Percentiles rank a stretch among this genome's conserved stretches.
phyloP scores from a whole-genome alignment of 2,329 filamentous ascomycete genomes.

The Dryadomyces quercivorus region DNA sequence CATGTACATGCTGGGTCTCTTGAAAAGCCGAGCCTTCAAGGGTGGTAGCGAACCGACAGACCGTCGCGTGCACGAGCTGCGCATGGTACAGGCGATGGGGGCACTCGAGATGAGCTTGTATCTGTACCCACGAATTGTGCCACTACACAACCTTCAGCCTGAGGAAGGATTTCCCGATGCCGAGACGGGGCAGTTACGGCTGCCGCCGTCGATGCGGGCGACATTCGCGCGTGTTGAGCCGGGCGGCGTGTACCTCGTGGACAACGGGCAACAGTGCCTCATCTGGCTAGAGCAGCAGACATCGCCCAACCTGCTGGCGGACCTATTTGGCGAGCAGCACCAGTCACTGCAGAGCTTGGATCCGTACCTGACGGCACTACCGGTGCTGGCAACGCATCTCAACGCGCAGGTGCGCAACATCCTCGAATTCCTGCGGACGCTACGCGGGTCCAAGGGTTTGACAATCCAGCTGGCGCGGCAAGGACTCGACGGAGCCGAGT shows the following conservation, averaged over 20 bases:
- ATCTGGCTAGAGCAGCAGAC: slow-evolving; percentile 90
- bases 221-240: slow-evolving; percentile 83
- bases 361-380: slow-evolving; percentile 66
- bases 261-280: slow-evolving; percentile 86
- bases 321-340: slow-evolving; percentile 75
- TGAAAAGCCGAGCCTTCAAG: slow-evolving; percentile 91
- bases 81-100: slow-evolving; percentile 81
- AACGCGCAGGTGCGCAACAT: slow-evolving; percentile 94
- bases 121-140: slow-evolving; percentile 87
- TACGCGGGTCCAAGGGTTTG: slow-evolving; percentile 76
- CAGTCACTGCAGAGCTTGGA: slow-evolving; percentile 64
- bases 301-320: slow-evolving; percentile 78
- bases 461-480: slow-evolving; percentile 86
- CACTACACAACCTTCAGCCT: slow-evolving; percentile 77
- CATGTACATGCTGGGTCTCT: slow-evolving; percentile 85
- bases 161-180: slow-evolving; percentile 85
- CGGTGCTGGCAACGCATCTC: slow-evolving; percentile 78
- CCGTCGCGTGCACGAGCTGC: slow-evolving; percentile 79
- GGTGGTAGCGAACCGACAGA: slow-evolving; percentile 84
- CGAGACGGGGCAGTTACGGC: slow-evolving; percentile 71
- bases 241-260: slow-evolving; percentile 85
- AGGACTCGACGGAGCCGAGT: slow-evolving; percentile 88
- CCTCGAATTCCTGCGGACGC: slow-evolving; percentile 68
- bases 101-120: slow-evolving; percentile 78
- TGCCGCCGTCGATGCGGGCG: slow-evolving; percentile 69